These are phyloP conservation scores for Graphilbum sp. DNA, from an alignment of 2,329 filamentous ascomycete species.

Conservation along the genomic window DNA sequence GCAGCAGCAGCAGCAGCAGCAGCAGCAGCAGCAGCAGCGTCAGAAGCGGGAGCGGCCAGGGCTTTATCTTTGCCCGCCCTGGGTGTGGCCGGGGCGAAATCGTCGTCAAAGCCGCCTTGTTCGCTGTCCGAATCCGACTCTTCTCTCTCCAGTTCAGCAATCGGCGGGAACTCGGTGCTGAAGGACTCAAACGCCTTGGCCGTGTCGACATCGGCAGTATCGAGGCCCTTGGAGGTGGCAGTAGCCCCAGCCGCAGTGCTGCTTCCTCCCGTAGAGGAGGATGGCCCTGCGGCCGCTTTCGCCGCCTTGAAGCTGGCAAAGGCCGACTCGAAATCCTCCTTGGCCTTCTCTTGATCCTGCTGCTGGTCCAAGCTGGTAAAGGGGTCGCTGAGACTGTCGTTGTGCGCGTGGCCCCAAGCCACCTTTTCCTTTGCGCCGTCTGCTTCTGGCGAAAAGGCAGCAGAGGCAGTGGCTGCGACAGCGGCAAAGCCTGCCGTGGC, in stretches of 20 bases:
- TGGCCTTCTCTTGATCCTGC: constrained; percentile 34
- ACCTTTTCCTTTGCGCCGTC: constrained; percentile 4
- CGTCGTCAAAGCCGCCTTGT: constrained; percentile 65
- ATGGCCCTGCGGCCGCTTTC: not conserved
- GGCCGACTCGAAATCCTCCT: constrained; percentile 72
- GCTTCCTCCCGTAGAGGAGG: not conserved
- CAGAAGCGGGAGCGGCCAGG: not conserved
- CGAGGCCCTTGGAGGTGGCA: constrained; percentile 15
- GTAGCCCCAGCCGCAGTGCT: not conserved
- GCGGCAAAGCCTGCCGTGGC: constrained; percentile 1
- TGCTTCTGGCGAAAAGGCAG: no score
- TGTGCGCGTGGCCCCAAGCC: constrained; percentile 8
- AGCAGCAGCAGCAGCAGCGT: no score
- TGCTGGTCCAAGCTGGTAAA: constrained; percentile 38
- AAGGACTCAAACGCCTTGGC: constrained; percentile 35
- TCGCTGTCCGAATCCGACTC: constrained; percentile 72
- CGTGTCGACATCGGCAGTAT: constrained; percentile 18
- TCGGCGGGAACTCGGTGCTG: constrained; percentile 77
- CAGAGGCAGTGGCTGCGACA: not conserved
- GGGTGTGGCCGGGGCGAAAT: constrained; percentile 62
- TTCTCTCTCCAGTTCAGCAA: constrained; percentile 68
- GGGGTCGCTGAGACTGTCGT: constrained; percentile 23
- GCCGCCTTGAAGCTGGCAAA: constrained; percentile 56
- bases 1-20: no score
- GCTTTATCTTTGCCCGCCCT: not conserved